Evolutionary conservation across 306 rosid genomes (phyloP).

Genomic region (Dryas alaskensis): DNA sequence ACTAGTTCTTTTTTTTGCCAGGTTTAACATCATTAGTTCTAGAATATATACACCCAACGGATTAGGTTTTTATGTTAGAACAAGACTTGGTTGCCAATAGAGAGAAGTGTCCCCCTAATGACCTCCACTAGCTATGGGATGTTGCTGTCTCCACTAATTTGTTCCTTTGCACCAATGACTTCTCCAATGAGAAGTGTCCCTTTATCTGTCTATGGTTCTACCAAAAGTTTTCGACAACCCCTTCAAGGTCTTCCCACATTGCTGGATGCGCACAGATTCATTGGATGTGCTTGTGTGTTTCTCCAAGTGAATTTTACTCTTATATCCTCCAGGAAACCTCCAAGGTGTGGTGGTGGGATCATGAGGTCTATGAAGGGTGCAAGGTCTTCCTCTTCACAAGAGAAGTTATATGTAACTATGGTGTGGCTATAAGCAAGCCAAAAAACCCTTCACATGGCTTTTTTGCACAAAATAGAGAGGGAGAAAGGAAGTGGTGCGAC

Average conservation of each 20-base stretch:
- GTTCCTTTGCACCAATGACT: not conserved
- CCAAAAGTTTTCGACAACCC: not conserved
- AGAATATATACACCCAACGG: not conserved
- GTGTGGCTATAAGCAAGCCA: not conserved
- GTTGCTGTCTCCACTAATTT: not conserved
- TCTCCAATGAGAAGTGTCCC: too few species aligned
- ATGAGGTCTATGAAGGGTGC: not conserved
- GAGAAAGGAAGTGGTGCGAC: too few species aligned
- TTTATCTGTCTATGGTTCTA: not conserved
- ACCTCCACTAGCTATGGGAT: not conserved
- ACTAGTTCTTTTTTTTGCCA: not conserved
- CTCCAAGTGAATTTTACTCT: not conserved
- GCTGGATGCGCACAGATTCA: not conserved
- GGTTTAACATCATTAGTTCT: not conserved
- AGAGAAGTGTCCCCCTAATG: not conserved
- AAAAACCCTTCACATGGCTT: not conserved
- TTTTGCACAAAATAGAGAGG: too few species aligned
- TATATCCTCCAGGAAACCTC: not conserved
- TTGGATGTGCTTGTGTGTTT: not conserved
- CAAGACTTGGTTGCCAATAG: not conserved
- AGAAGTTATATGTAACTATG: not conserved
- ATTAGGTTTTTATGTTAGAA: not conserved
- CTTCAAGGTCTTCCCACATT: not conserved
- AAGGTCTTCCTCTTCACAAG: not conserved
- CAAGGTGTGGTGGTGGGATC: not conserved